These are phyloP conservation scores for Ceratocystiopsis minuta DNA, from an alignment of 2,329 filamentous ascomycete species.

Conservation along the genomic window DNA sequence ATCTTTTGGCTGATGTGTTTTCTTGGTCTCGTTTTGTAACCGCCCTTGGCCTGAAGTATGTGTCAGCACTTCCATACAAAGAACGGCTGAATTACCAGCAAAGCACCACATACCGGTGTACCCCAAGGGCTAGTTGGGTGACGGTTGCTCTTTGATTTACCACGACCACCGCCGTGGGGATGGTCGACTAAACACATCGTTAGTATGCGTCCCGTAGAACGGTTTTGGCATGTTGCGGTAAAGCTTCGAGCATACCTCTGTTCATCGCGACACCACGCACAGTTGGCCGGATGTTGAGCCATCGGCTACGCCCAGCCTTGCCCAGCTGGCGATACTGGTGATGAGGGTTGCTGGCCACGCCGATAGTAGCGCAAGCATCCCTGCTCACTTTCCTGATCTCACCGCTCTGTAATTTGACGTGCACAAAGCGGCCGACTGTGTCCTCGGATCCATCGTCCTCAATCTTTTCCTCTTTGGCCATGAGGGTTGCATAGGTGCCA, in stretches of 20 bases:
- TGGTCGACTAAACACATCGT: slow-evolving; percentile 48
- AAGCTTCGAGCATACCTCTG: slow-evolving; percentile 42
- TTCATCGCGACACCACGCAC: slow-evolving; percentile 99
- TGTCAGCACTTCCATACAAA: not conserved
- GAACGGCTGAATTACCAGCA: no score
- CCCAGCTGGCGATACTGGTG: slow-evolving; percentile 81
- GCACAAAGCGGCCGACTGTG: slow-evolving; percentile 60
- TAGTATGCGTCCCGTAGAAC: not conserved
- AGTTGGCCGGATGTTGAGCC: slow-evolving; percentile 86
- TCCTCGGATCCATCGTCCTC: slow-evolving; percentile 39
- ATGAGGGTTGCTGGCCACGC: slow-evolving; percentile 82
- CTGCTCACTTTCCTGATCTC: slow-evolving; percentile 80
- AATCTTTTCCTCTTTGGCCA: slow-evolving; percentile 65
- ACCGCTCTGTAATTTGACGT: slow-evolving; percentile 75
- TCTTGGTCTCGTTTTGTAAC: slow-evolving; percentile 82
- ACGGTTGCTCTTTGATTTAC: slow-evolving; percentile 97
- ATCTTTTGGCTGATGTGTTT: slow-evolving; percentile 85
- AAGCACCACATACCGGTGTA: slow-evolving; percentile 51
- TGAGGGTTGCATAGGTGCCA: slow-evolving; percentile 75
- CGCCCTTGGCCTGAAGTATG: slow-evolving; percentile 47
- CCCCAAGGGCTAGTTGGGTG: slow-evolving; percentile 95
- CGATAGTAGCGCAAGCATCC: slow-evolving; percentile 87
- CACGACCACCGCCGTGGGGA: slow-evolving; percentile 95
- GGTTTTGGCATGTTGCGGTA: no score
- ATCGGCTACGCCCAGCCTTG: slow-evolving; percentile 84